Evolutionary conservation across 1,139 yeast species (phyloP).

Genomic region (Yamadazyma aaseri): DNA sequence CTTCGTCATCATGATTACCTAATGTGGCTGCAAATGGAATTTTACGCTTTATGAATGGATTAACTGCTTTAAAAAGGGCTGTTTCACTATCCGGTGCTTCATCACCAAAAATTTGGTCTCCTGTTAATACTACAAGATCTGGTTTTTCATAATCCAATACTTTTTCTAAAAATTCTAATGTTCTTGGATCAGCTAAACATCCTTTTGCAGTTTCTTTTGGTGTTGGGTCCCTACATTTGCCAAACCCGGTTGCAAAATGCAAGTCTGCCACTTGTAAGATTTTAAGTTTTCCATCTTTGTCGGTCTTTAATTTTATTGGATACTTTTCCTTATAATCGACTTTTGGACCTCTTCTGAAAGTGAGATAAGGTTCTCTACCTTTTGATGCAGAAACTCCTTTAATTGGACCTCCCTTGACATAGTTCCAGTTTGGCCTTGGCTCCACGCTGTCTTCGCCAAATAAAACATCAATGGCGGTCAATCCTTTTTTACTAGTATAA

Average conservation of each 20-base stretch:
- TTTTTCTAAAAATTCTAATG: constrained; percentile 56
- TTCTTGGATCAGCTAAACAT: constrained; percentile 76
- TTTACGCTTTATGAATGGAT: constrained; percentile 61
- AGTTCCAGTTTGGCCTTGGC: constrained; percentile 72
- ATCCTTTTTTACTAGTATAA: constrained; percentile 28
- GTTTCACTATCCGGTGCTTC: constrained; percentile 76
- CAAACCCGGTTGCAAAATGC: constrained; percentile 69
- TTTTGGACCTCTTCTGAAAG: constrained; percentile 52
- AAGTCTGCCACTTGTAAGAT: constrained; percentile 84
- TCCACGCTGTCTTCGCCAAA: constrained; percentile 75
- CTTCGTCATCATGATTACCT: constrained; percentile 71
- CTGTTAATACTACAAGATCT: constrained; percentile 78
- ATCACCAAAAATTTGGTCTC: constrained; percentile 80
- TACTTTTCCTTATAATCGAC: constrained; percentile 42
- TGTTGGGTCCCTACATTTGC: constrained; percentile 69
- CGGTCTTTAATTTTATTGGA: constrained; percentile 21
- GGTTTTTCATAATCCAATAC: constrained; percentile 75
- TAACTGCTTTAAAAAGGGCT: constrained; percentile 71
- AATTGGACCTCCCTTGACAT: constrained; percentile 29
- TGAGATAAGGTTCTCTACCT: constrained; percentile 24
- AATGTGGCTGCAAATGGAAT: constrained; percentile 77
- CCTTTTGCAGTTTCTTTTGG: constrained; percentile 41
- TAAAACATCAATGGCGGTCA: constrained; percentile 54
- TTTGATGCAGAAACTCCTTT: constrained; percentile 19
- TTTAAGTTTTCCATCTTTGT: constrained; percentile 54